phyloP scores from a whole-genome alignment of 129 eudicot species.

The Arctium minus region DNA sequence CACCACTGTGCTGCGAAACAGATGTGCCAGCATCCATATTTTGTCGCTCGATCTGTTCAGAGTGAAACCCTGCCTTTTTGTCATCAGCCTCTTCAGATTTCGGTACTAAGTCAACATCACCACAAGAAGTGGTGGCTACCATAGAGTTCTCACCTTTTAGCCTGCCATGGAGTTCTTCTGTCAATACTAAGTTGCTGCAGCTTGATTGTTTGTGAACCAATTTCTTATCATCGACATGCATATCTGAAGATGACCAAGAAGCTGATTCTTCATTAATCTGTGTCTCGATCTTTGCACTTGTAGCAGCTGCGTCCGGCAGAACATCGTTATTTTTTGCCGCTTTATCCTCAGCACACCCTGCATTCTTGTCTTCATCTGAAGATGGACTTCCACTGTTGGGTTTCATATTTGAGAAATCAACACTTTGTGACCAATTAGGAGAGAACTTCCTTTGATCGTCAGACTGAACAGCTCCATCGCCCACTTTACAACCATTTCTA shows the following conservation, averaged over 20 bases:
- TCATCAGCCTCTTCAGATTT: constrained; percentile 24
- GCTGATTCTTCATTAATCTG: constrained; percentile 36
- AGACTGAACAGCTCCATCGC: constrained; percentile 15
- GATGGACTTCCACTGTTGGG: neutral
- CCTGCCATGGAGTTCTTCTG: neutral
- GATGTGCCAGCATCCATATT: constrained; percentile 17
- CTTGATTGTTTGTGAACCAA: constrained; percentile 16
- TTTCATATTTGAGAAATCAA: constrained; percentile 7
- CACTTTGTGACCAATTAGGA: constrained; percentile 3
- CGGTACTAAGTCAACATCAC: constrained; percentile 15
- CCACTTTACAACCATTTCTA: constrained; percentile 7
- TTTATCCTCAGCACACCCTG: constrained; percentile 20
- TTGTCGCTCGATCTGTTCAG: constrained; percentile 15
- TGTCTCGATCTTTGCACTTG: constrained; percentile 28
- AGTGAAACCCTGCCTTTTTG: neutral
- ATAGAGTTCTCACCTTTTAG: constrained; percentile 6
- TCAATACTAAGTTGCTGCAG: neutral
- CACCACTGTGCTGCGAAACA: constrained; percentile 11
- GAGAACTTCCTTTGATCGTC: neutral
- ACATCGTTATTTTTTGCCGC: constrained; percentile 4
- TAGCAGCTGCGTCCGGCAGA: constrained; percentile 22
- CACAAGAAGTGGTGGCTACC: constrained; percentile 17
- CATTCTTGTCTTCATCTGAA: constrained; percentile 21
- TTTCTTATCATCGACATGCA: constrained; percentile 26
- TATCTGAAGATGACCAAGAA: constrained; percentile 40